Percentiles rank a stretch among this genome's conserved stretches.
Evolutionary conservation across 306 rosid species (phyloP).

Genomic region (Ormosia semicastrata): DNA sequence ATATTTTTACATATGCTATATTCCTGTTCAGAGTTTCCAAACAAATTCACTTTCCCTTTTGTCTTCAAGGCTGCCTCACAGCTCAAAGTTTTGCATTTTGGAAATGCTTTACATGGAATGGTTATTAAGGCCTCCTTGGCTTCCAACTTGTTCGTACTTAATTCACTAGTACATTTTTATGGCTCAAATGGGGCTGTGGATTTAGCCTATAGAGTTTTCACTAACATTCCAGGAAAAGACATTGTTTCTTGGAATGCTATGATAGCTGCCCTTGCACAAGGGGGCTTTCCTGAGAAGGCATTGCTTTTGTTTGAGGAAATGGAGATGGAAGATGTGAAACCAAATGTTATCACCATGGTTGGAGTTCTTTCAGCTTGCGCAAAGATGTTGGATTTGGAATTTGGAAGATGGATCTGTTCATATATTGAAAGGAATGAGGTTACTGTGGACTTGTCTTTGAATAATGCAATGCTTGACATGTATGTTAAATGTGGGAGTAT

Average conservation of each 20-base stretch:
- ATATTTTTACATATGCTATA: conserved; percentile 45
- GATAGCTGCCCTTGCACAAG: conserved; percentile 45
- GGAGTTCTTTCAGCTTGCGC: conserved; percentile 58
- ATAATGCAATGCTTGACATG: conserved; percentile 71
- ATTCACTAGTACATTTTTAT: conserved; percentile 56
- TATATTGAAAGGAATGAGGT: conserved; percentile 44
- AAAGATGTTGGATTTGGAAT: conserved; percentile 56
- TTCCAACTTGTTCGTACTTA: conserved; percentile 50
- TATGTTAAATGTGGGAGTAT: conserved; percentile 56
- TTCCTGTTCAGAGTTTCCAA: conserved; percentile 41
- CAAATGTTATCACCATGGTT: conserved; percentile 61
- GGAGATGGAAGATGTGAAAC: conserved; percentile 49
- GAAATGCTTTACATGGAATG: conserved; percentile 64
- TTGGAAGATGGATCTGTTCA: conserved; percentile 65
- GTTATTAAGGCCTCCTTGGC: conserved; percentile 44
- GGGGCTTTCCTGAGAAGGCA: conserved; percentile 47
- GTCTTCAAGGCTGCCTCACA: conserved; percentile 65
- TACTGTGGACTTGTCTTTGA: conserved; percentile 48
- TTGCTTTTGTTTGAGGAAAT: conserved; percentile 49
- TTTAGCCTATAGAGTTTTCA: conserved; percentile 45
- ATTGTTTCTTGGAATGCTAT: conserved; percentile 73
- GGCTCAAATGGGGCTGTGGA: conserved; percentile 54
- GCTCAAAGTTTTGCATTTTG: conserved; percentile 39
- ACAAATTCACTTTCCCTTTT: conserved; percentile 60
- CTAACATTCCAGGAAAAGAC: conserved; percentile 40